Conservation (phyloP, 805 yeast genomes). For the Candida boleticola region DNA sequence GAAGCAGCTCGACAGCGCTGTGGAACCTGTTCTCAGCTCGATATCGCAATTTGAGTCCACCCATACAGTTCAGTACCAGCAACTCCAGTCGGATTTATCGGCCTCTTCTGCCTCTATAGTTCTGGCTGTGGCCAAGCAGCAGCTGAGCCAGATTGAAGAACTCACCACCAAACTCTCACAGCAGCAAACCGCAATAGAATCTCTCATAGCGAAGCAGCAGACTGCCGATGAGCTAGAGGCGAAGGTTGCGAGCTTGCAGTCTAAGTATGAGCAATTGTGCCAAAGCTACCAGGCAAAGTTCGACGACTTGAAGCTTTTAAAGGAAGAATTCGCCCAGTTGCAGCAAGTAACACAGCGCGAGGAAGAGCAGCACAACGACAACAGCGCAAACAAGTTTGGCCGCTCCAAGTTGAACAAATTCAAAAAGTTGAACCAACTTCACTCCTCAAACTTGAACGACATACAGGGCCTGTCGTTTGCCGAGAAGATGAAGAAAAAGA, state of each 20-base stretch:
- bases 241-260: constrained; percentile 11
- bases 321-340: constrained; percentile 16
- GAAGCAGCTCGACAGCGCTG: not conserved
- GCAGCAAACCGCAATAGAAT: not conserved
- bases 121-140: not conserved
- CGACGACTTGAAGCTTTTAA: constrained; percentile 19
- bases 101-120: not conserved
- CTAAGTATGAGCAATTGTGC: constrained; percentile 19
- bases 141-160: not conserved
- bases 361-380: constrained; percentile 11
- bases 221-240: not conserved
- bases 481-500: not conserved
- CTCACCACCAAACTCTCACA: not conserved
- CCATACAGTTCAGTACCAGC: not conserved
- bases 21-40: not conserved
- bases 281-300: constrained; percentile 23
- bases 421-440: constrained; percentile 22
- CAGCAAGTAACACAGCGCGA: constrained; percentile 9
- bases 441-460: constrained; percentile 16
- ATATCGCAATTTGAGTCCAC: not conserved
- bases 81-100: not conserved
- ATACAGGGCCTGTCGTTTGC: constrained; percentile 6
- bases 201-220: constrained; percentile 3
- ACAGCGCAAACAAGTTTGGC: constrained; percentile 6
- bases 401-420: constrained; percentile 7